Evolutionary conservation across 169 alveolate genomes (phyloP).

Genomic region (Babesia caballi): DNA sequence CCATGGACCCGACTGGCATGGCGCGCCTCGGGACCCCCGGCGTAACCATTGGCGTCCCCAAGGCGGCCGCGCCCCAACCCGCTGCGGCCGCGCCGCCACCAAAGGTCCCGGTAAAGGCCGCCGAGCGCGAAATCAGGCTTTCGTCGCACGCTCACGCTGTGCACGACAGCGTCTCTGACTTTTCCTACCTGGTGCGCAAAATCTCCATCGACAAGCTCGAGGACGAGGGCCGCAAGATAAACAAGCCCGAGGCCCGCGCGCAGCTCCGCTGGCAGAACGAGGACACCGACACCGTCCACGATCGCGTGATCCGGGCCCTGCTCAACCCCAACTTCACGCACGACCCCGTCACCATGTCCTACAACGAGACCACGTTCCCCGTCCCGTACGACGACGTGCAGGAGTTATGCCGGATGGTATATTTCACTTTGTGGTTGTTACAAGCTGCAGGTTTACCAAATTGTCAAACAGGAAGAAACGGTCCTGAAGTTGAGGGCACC

Average conservation of each 20-base stretch:
- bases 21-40: not conserved
- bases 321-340: constrained; percentile 70
- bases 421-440: not conserved
- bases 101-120: constrained; percentile 27
- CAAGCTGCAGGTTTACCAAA: constrained; percentile 54
- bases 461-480: constrained; percentile 92
- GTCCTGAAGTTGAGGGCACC: constrained; percentile 96
- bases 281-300: constrained; percentile 73
- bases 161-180: constrained; percentile 79
- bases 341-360: constrained; percentile 44
- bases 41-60: constrained; percentile 12
- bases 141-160: constrained; percentile 83
- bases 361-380: constrained; percentile 67
- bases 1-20: not conserved
- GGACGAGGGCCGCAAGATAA: constrained; percentile 86
- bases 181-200: constrained; percentile 79
- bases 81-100: not conserved
- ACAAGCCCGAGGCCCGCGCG: constrained; percentile 74
- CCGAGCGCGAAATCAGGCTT: constrained; percentile 69
- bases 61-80: not conserved
- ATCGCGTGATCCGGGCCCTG: constrained; percentile 66
- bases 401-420: constrained; percentile 63
- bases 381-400: constrained; percentile 80
- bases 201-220: constrained; percentile 87
- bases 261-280: constrained; percentile 70